Percentiles rank a stretch among this genome's conserved stretches.
Conservation (phyloP, 2,329 filamentous ascomycete species). For the Colletotrichum sidae region DNA sequence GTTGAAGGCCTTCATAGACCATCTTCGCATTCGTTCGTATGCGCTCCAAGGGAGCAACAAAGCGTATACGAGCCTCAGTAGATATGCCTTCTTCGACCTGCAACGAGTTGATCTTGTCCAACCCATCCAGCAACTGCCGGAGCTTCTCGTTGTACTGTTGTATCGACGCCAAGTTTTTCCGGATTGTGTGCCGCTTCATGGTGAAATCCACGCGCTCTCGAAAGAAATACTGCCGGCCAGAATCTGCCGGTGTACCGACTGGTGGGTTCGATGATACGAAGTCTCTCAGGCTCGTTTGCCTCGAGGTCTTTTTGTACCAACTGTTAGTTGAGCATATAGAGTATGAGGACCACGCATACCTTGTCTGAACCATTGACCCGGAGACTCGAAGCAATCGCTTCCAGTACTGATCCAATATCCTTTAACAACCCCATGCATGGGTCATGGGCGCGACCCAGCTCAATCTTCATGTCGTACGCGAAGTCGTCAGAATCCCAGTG, state of each 20-base stretch:
- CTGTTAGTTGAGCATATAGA: not conserved
- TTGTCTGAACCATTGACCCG: conserved; percentile 7
- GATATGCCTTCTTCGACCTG: not conserved
- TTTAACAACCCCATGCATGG: not conserved
- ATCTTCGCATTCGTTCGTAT: conserved; percentile 6
- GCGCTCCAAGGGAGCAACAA: conserved; percentile 3
- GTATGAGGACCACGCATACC: not conserved
- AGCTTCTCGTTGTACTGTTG: conserved; percentile 3
- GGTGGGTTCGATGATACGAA: conserved; percentile 9
- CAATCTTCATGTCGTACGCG: not conserved
- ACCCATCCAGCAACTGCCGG: not conserved
- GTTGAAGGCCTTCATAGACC: not conserved
- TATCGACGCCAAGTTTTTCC: not conserved
- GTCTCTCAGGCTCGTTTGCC: not conserved
- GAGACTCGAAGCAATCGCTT: not conserved
- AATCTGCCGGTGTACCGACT: not conserved
- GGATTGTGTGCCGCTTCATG: conserved; percentile 6
- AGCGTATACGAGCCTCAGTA: not conserved
- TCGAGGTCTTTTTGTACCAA: not conserved
- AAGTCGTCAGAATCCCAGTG: not conserved
- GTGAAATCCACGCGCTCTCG: conserved; percentile 10
- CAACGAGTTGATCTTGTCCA: not conserved
- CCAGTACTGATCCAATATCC: conserved; percentile 10
- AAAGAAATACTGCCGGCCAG: not conserved
- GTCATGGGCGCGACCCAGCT: not conserved